Conservation (phyloP, 2,329 filamentous ascomycete genomes). For the Neofusicoccum ribis region DNA sequence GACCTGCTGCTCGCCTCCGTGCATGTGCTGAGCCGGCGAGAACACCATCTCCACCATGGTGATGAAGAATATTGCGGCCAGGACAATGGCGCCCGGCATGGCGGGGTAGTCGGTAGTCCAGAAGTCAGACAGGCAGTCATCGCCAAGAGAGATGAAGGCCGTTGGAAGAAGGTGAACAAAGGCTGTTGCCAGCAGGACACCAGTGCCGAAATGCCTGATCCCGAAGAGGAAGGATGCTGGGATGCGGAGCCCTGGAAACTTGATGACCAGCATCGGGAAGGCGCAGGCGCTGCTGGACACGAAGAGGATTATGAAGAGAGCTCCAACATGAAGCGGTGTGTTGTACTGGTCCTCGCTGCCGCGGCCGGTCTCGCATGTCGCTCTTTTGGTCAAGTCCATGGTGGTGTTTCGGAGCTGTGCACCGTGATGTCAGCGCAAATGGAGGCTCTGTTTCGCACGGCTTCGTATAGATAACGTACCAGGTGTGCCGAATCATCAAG, state of each 20-base stretch:
- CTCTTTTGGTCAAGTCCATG: not conserved
- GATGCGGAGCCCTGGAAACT: slow-evolving; percentile 61
- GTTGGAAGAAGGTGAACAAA: slow-evolving; percentile 43
- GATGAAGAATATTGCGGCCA: slow-evolving; percentile 57
- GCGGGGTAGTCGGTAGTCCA: slow-evolving; percentile 40
- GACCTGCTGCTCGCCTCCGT: slow-evolving; percentile 53
- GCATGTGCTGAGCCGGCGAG: slow-evolving; percentile 53
- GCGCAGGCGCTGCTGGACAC: slow-evolving; percentile 53
- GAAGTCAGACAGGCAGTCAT: slow-evolving; percentile 39
- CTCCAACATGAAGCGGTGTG: slow-evolving; percentile 32
- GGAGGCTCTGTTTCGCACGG: too few species aligned
- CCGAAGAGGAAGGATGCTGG: slow-evolving; percentile 51
- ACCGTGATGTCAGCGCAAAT: too few species aligned
- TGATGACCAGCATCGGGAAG: slow-evolving; percentile 61
- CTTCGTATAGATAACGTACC: too few species aligned
- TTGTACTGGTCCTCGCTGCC: slow-evolving; percentile 25
- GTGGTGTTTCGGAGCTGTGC: not conserved
- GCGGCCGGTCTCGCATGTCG: not conserved
- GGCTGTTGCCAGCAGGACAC: slow-evolving; percentile 41
- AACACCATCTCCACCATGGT: slow-evolving; percentile 87
- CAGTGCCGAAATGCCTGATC: slow-evolving; percentile 41
- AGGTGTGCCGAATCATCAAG: too few species aligned
- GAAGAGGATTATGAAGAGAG: slow-evolving; percentile 36
- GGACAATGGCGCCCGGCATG: slow-evolving; percentile 41
- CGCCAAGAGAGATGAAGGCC: slow-evolving; percentile 40